Base-by-base conservation (phyloP, 2,329 filamentous ascomycete species). In the Spiromastix sp. region DNA sequence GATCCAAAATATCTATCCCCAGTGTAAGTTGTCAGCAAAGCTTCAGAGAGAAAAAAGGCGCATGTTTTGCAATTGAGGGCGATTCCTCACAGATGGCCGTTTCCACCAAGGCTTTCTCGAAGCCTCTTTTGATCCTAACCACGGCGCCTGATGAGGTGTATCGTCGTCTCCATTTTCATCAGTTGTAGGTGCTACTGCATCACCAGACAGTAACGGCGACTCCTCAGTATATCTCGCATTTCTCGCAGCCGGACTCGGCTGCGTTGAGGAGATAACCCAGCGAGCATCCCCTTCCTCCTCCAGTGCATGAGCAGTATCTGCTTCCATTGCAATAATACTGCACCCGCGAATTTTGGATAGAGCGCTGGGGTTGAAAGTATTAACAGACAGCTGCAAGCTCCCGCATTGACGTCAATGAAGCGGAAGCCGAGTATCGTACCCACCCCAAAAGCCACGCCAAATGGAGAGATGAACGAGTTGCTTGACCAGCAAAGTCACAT, bases 1-100 rank as follows among this genome's bases (percentile, higher is more conserved):
- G 4, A 96, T 68, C 84, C 86, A 96, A 58, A 71, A 84, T 34
- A 93, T 74, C 83, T 84, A 41, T 21, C 28, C 30, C 37, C 24
- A 42, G 30, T 30, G 30, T 13, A 18, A 34, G 16, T 18, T 18
- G 15, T 37, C 20, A n/a, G 17, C 15, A 19, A 19, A 15, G 10
- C 7, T 25, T 6, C 21, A 7, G 21, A 7, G 21, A 7, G 21
- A n/a, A n/a, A 7, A 24, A 24, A 24, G 21, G n/a, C 21, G n/a
- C 7, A 24, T 24, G 7, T 7, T 24, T 7, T n/a, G 7, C 21
- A n/a, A n/a, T 7, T 24, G 7, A 24, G 15, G 27, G 32, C 22
- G 32, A 21, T 21, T 35, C 48, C 62, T 52, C 57, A 71, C 70
- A 42, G 64, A 71, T 31, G 70, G 65, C 40, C 48, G 60, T 47